Conservation (phyloP, 495 filamentous ascomycete genomes). For the Daldinia caldariorum region DNA sequence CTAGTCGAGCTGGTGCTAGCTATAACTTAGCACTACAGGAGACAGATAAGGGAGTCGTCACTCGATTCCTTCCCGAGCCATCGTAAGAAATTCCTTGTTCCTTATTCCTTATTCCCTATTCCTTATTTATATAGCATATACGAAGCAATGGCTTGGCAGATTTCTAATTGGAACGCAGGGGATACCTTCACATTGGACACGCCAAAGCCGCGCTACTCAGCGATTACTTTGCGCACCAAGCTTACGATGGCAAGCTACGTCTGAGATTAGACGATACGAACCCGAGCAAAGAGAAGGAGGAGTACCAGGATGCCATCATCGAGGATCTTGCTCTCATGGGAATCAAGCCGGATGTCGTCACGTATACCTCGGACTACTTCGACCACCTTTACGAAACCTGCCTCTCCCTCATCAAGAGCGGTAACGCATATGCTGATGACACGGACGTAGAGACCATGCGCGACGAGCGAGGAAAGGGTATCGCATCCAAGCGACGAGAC, state of each 20-base stretch:
- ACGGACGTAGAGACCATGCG: constrained; percentile 88
- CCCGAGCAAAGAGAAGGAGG: constrained; percentile 90
- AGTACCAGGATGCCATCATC: constrained; percentile 88
- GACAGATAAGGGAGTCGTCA: constrained; percentile 91
- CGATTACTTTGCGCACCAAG: constrained; percentile 92
- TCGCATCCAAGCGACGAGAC: constrained; percentile 78
- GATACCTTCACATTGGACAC: constrained; percentile 94
- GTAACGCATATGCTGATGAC: constrained; percentile 90
- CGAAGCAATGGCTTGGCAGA: not conserved
- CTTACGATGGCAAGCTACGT: constrained; percentile 83
- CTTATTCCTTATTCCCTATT: not conserved
- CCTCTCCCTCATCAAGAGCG: constrained; percentile 79
- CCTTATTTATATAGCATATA: constrained; percentile 4
- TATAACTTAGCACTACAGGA: constrained; percentile 91
- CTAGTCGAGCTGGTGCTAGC: constrained; percentile 83
- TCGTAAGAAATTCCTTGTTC: constrained; percentile 64
- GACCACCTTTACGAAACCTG: constrained; percentile 84
- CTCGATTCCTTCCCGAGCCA: constrained; percentile 94
- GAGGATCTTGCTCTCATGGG: constrained; percentile 88
- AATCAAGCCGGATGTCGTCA: constrained; percentile 79
- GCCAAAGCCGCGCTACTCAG: constrained; percentile 92
- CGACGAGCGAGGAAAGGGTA: constrained; percentile 77
- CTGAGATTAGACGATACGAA: constrained; percentile 95
- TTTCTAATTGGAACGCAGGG: constrained; percentile 50
- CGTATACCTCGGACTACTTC: constrained; percentile 91